Percentiles rank a stretch among this genome's conserved stretches.
These are phyloP conservation scores for Naganishia onofrii DNA, from an alignment of 768 basidiomycete species.

Conservation along the genomic window DNA sequence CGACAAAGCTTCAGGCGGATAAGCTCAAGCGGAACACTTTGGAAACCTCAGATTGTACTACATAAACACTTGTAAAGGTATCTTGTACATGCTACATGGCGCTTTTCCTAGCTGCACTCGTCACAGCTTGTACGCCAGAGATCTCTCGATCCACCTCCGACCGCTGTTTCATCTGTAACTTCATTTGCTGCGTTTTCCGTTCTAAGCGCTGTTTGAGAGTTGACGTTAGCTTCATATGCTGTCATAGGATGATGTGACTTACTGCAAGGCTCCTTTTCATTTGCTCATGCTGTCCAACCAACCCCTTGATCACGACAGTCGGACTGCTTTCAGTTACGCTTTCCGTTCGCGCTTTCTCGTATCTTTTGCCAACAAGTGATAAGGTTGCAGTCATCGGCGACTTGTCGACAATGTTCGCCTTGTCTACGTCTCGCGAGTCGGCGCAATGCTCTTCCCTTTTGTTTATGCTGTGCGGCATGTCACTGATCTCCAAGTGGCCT, in stretches of 20 bases:
- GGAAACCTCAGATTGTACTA: neutral
- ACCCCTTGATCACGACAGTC: constrained; percentile 5
- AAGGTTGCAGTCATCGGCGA: neutral
- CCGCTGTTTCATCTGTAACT: neutral
- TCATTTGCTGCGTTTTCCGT: neutral
- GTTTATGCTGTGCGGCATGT: neutral
- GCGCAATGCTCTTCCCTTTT: neutral
- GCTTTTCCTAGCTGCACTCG: neutral
- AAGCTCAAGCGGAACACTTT: neutral
- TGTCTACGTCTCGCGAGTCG: neutral
- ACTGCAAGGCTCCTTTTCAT: constrained; percentile 20
- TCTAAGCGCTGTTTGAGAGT: neutral
- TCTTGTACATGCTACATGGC: neutral
- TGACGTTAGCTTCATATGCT: too few species aligned
- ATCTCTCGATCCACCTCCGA: neutral
- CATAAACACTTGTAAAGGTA: neutral
- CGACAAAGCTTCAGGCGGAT: neutral
- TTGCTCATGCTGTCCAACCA: constrained; percentile 12
- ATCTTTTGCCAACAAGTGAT: neutral
- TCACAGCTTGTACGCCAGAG: neutral
- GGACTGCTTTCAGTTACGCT: neutral
- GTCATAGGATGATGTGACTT: neutral
- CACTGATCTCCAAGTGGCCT: neutral
- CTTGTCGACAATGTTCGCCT: neutral
- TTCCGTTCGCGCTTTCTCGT: neutral